Evolutionary conservation across 768 basidiomycete genomes (phyloP).

Genomic region (Rubroboletus satanas): DNA sequence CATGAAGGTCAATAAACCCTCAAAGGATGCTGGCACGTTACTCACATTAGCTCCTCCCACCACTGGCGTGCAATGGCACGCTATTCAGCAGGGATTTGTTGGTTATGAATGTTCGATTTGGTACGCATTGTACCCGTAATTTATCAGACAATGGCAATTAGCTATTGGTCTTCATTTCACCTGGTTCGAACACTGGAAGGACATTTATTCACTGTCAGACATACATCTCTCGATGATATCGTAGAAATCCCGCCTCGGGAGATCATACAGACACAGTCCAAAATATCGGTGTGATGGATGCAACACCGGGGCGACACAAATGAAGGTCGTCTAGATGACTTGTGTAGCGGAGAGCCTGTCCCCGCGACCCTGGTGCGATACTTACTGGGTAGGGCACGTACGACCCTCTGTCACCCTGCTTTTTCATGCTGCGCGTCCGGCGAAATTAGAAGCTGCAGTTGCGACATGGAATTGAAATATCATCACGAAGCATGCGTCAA

Average conservation of each 20-base stretch:
- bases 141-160: not conserved
- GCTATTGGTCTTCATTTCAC: not conserved
- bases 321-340: not conserved
- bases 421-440: not conserved
- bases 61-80: not conserved
- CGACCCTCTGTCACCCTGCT: not conserved
- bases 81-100: not conserved
- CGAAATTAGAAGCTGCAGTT: not conserved
- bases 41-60: not conserved
- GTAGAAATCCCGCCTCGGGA: not conserved
- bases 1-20: not conserved
- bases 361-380: not conserved
- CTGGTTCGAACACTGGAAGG: not conserved
- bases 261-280: not conserved
- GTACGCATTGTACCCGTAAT: not conserved
- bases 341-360: not conserved
- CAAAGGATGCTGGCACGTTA: not conserved
- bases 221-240: not conserved
- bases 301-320: not conserved
- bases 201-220: not conserved
- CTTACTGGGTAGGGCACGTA: not conserved
- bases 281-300: not conserved
- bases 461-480: not conserved
- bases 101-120: not conserved
- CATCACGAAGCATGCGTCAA: not conserved